A percentile compares a stretch with the other conserved stretches of the same genome.
These are phyloP conservation scores for Penicillium sp. DNA, from an alignment of 2,329 filamentous ascomycete species.

Conservation along the genomic window DNA sequence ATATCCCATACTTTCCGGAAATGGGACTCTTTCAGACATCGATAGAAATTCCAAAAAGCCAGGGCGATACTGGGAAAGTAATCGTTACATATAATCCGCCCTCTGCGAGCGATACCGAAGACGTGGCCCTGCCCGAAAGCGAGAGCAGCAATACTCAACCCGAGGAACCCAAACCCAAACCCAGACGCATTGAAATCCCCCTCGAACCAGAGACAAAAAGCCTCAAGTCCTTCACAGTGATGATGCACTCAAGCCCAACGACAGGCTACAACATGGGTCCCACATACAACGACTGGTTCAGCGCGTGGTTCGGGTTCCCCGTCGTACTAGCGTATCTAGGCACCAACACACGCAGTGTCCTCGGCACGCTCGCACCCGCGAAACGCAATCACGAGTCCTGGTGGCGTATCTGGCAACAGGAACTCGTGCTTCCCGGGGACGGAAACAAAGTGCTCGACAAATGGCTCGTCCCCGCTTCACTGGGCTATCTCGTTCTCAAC, in stretches of 20 bases:
- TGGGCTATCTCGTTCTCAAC: neutral
- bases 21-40: slow-evolving; percentile 66
- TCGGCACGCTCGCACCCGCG: slow-evolving; percentile 61
- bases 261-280: slow-evolving; percentile 65
- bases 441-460: neutral
- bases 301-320: slow-evolving; percentile 63
- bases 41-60: slow-evolving; percentile 40
- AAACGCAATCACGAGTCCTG: slow-evolving; percentile 17
- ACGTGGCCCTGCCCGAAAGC: neutral
- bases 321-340: slow-evolving; percentile 68
- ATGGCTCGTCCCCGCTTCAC: neutral
- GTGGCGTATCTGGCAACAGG: neutral
- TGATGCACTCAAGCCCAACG: slow-evolving; percentile 62
- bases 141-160: neutral
- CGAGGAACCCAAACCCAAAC: neutral
- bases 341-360: slow-evolving; percentile 58
- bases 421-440: neutral
- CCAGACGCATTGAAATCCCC: slow-evolving; percentile 54
- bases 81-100: slow-evolving; percentile 43
- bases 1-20: slow-evolving; percentile 58
- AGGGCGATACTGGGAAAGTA: slow-evolving; percentile 36
- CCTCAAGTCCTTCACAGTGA: slow-evolving; percentile 54
- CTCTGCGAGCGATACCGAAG: slow-evolving; percentile 12
- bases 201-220: slow-evolving; percentile 54
- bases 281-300: slow-evolving; percentile 66